Evolutionary conservation across 768 basidiomycete species (phyloP).

Genomic region (Russula griseocarnosa): DNA sequence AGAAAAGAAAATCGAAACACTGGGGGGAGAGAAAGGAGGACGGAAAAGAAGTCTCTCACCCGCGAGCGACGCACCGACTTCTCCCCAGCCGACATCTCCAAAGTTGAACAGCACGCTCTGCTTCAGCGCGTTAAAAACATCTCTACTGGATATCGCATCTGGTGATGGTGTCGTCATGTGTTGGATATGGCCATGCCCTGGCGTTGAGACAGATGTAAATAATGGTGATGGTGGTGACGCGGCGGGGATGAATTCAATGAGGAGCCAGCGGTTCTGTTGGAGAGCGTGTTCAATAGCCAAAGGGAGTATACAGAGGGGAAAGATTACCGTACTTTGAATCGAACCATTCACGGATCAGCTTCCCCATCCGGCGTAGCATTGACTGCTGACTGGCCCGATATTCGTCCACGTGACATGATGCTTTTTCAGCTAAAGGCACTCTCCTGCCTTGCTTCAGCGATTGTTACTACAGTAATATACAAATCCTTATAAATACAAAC

Average conservation of each 20-base stretch:
- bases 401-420: too few relatives aligned
- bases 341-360: slow-evolving; percentile 7
- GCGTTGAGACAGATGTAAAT: slow-evolving; percentile 71
- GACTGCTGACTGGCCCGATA: too few relatives aligned
- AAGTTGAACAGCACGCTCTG: slow-evolving; percentile 69
- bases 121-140: slow-evolving; percentile 64
- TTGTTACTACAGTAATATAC: not conserved
- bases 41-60: slow-evolving; percentile 43
- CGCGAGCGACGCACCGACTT: slow-evolving; percentile 64
- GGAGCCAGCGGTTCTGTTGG: slow-evolving; percentile 77
- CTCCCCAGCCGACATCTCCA: slow-evolving; percentile 85
- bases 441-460: too few relatives aligned
- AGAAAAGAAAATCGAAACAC: not conserved
- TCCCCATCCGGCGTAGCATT: too few relatives aligned
- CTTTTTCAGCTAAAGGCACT: too few relatives aligned
- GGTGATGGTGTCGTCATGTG: slow-evolving; percentile 33
- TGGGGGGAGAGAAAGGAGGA: too few relatives aligned
- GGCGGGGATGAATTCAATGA: slow-evolving; percentile 72
- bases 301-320: not conserved
- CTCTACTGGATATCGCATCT: slow-evolving; percentile 64
- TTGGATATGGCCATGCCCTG: slow-evolving; percentile 58
- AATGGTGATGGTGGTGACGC: not conserved
- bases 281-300: not conserved
- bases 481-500: not conserved
- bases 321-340: slow-evolving; percentile 15